These are phyloP conservation scores for Emericellopsis atlantica DNA, from an alignment of 2,329 filamentous ascomycete genomes.

Conservation along the genomic window DNA sequence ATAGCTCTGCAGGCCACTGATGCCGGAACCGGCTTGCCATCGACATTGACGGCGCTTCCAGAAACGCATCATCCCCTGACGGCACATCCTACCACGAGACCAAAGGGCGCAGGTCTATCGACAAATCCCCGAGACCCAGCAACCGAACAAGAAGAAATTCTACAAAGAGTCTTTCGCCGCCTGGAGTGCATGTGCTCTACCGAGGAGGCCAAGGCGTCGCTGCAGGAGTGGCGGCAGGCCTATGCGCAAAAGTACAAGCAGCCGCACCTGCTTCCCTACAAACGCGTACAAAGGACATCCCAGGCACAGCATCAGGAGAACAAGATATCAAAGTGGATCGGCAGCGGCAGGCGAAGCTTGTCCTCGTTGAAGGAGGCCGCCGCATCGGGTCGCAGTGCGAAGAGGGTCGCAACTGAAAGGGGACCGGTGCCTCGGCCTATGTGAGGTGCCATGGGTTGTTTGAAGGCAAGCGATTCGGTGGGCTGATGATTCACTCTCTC, in stretches of 20 bases:
- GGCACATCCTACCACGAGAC: not conserved
- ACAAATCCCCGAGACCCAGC: not conserved
- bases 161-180: conserved; percentile 29
- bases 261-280: conserved; percentile 23
- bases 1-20: no score
- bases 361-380: conserved; percentile 3
- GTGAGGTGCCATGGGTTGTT: no score
- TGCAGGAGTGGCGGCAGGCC: conserved; percentile 33
- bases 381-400: not conserved
- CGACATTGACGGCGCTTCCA: not conserved
- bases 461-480: no score
- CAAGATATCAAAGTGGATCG: conserved; percentile 13
- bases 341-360: conserved; percentile 7
- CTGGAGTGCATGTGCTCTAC: conserved; percentile 35
- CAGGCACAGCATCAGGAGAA: conserved; percentile 8
- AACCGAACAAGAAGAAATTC: conserved; percentile 27
- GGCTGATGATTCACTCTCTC: no score
- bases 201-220: conserved; percentile 29
- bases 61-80: no score
- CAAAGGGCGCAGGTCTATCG: not conserved
- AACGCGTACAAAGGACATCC: conserved; percentile 16
- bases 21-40: not conserved
- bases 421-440: not conserved
- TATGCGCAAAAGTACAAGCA: conserved; percentile 29
- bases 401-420: not conserved